A percentile compares a stretch with the other conserved stretches of the same genome.
These are phyloP conservation scores for Rhizopogon sp. DNA, from an alignment of 768 basidiomycete species.

Conservation along the genomic window DNA sequence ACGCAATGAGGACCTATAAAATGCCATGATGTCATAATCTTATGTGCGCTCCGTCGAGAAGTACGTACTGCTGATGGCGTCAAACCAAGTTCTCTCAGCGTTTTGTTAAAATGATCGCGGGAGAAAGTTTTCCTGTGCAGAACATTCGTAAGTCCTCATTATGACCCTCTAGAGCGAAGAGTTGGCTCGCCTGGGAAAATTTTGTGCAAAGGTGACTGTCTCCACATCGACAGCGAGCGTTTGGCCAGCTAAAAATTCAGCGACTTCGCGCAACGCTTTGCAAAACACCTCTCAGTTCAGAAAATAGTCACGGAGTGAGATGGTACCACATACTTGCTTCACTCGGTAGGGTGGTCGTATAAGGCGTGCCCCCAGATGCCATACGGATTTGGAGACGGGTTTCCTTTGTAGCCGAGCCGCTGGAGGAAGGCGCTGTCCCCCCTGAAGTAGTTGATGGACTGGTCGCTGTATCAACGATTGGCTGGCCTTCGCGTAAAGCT, in stretches of 20 bases:
- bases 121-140: conserved; percentile 69
- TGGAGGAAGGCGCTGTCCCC: conserved; percentile 30
- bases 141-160: neutral
- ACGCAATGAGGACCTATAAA: conserved; percentile 51
- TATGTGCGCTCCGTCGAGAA: neutral
- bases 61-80: conserved; percentile 82
- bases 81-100: conserved; percentile 77
- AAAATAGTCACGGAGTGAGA: neutral
- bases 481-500: conserved; percentile 77
- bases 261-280: conserved; percentile 77
- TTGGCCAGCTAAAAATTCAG: conserved; percentile 83
- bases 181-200: conserved; percentile 73
- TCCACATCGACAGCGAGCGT: conserved; percentile 65
- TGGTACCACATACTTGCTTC: conserved; percentile 56
- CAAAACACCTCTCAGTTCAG: neutral
- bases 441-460: conserved; percentile 29
- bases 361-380: conserved; percentile 70
- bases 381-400: conserved; percentile 89
- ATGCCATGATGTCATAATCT: neutral
- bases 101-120: conserved; percentile 69
- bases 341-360: conserved; percentile 76
- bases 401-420: conserved; percentile 57
- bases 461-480: conserved; percentile 29
- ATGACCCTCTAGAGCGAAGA: neutral
- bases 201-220: conserved; percentile 69